Conservation (phyloP, 148 eudicot genomes). For the Dianthus caryophyllus region DNA sequence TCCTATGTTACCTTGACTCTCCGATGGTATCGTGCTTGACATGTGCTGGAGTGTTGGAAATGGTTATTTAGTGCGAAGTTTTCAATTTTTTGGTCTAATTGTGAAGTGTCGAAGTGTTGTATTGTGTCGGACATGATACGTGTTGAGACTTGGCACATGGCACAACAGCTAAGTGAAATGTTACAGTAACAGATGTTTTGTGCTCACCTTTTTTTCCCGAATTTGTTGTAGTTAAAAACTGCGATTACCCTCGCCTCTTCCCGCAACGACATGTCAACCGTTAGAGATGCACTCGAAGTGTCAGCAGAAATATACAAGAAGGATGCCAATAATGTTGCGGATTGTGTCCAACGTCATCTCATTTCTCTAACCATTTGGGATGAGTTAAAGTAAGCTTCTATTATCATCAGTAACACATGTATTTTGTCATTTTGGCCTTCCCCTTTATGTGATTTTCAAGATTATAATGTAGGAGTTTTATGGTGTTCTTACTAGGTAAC, state of each 20-base stretch:
- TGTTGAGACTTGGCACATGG: too few relatives aligned
- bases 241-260: slow-evolving; percentile 89
- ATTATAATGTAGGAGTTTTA: not conserved
- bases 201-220: not conserved
- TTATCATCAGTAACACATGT: not conserved
- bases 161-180: too few relatives aligned
- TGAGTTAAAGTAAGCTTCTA: slow-evolving; percentile 67
- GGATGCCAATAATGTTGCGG: slow-evolving; percentile 77
- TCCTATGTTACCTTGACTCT: not conserved
- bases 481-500: not conserved
- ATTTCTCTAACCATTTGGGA: slow-evolving; percentile 91
- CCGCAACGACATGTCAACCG: slow-evolving; percentile 85
- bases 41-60: too few relatives aligned
- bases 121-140: too few relatives aligned
- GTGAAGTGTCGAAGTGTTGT: too few relatives aligned
- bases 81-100: too few relatives aligned
- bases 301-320: slow-evolving; percentile 93
- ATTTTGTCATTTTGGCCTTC: not conserved
- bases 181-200: too few relatives aligned
- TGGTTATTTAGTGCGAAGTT: too few relatives aligned
- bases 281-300: slow-evolving; percentile 97
- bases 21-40: too few relatives aligned
- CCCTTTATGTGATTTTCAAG: not conserved
- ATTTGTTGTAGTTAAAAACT: slow-evolving; percentile 62
- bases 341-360: slow-evolving; percentile 91